A percentile compares a stretch with the other conserved stretches of the same genome.
These are phyloP conservation scores for Schizochytrium sp. DNA, from an alignment of 108 stramenopile genomes.

Conservation along the genomic window DNA sequence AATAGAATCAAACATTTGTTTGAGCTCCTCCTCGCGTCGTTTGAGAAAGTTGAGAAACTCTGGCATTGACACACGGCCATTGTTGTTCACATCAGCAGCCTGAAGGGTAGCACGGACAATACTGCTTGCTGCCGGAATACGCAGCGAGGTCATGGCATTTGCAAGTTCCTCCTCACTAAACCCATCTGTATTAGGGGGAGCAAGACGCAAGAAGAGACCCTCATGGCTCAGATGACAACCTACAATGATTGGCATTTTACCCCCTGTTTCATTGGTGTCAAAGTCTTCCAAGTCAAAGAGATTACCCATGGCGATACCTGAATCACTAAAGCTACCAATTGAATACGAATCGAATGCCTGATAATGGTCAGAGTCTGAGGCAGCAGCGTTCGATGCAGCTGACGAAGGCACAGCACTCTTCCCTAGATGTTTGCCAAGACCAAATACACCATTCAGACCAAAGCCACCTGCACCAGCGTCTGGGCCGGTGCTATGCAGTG, in stretches of 20 bases:
- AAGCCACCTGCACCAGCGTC: not conserved
- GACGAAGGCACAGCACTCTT: no score
- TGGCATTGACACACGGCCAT: conserved; percentile 32
- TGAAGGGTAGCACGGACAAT: conserved; percentile 45
- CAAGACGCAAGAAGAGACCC: conserved; percentile 11
- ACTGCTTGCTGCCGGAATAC: conserved; percentile 43
- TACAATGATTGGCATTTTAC: conserved; percentile 38
- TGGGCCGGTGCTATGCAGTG: not conserved
- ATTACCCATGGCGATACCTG: not conserved
- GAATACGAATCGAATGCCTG: not conserved
- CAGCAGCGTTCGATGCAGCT: no score
- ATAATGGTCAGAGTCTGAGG: not conserved
- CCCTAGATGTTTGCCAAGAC: no score
- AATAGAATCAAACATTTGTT: conserved; percentile 51
- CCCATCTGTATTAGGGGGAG: conserved; percentile 24
- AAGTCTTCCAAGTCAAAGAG: conserved; percentile 54
- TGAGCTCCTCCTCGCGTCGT: conserved; percentile 51
- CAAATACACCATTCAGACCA: no score
- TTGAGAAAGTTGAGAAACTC: conserved; percentile 53
- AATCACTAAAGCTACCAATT: not conserved
- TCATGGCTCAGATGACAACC: conserved; percentile 55
- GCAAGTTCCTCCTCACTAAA: conserved; percentile 61
- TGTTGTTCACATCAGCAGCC: conserved; percentile 47
- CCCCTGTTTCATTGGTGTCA: no score
- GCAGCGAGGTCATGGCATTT: conserved; percentile 53